phyloP scores from a whole-genome alignment of 2,329 filamentous ascomycete genomes.

The Fusarium temperatum region DNA sequence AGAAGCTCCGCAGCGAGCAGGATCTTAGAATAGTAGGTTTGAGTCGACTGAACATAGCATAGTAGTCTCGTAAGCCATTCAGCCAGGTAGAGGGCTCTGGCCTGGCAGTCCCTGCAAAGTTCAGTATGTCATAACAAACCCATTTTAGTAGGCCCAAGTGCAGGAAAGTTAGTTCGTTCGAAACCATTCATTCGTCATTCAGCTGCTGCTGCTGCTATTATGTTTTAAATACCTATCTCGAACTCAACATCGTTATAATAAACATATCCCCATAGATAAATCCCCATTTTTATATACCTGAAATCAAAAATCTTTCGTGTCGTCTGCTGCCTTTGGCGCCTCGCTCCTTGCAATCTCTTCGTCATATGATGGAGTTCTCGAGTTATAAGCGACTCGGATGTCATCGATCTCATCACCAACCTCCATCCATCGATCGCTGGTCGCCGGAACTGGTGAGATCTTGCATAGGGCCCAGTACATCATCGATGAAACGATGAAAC shows the following conservation, averaged over 20 bases:
- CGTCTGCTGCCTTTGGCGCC: conserved; percentile 8
- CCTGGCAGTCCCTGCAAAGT: background rate
- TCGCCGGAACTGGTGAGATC: conserved; percentile 76
- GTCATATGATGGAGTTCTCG: conserved; percentile 50
- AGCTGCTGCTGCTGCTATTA: background rate
- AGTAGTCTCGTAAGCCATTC: background rate
- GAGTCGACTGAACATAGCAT: too few species aligned
- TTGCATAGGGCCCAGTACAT: conserved; percentile 77
- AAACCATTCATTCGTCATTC: background rate
- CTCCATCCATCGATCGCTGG: conserved; percentile 80
- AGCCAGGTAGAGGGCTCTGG: background rate
- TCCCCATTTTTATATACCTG: background rate
- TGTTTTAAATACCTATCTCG: background rate
- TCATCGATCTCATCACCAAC: conserved; percentile 71
- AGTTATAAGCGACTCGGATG: conserved; percentile 57
- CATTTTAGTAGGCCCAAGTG: background rate
- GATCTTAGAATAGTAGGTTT: background rate
- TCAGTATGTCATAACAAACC: background rate
- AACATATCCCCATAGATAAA: background rate
- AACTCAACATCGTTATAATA: background rate
- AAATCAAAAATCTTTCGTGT: conserved; percentile 23
- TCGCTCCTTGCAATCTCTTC: conserved; percentile 45
- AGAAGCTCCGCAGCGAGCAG: background rate
- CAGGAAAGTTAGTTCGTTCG: background rate
- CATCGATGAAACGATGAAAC: conserved; percentile 74